Evolutionary conservation across 805 yeast genomes (phyloP), one percentile per base, ranked within the genome.

Genomic region (Teunomyces cretensis): DNA sequence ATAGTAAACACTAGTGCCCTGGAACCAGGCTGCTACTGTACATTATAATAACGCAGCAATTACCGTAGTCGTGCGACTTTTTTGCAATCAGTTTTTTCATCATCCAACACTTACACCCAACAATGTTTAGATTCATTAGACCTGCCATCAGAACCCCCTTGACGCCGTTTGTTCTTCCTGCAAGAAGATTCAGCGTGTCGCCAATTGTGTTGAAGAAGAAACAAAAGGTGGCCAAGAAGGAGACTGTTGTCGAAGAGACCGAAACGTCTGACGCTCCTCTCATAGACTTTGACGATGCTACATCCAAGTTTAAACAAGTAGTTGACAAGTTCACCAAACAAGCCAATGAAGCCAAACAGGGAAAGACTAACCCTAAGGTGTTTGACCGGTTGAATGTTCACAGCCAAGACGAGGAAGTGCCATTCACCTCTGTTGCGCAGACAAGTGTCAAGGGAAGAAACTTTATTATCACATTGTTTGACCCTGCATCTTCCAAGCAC

Each of bases 401-500:
- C 2, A 75, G 73, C 30, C 27, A 35, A 27, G 74, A 77, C 35
- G 70, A 75, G 41, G 62, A 68, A 6, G 60, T 58, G 1, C 74
- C 74, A 2, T 85, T 84, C 59, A 76, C 80, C 2, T 72, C 81
- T 26, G 65, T 88, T 24, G 96, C 96, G 1, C 84, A 83, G 49
- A 84, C 92, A 2, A 68, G 85, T 0, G 53, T 80, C 42, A 84
- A 84, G 53, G 94, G 92, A 6, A 76, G 87, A 54, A 74, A 80
- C 53, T 71, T 88, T 42, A 65, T 79, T 27, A 79, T 92, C n/a
- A 89, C 96, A 0, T 91, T 90, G 1, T 92, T 85, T 63, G 97
- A 92, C 57, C 96, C 96, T 6, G 75, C 74, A 42, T 77, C 87
- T 52, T 75, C 81, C 32, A 85, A 88, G 54, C 75, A 78, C 48